A percentile compares a stretch with the other conserved stretches of the same genome.
Evolutionary conservation across 768 basidiomycete genomes (phyloP).

Genomic region (Favolaschia claudopus): DNA sequence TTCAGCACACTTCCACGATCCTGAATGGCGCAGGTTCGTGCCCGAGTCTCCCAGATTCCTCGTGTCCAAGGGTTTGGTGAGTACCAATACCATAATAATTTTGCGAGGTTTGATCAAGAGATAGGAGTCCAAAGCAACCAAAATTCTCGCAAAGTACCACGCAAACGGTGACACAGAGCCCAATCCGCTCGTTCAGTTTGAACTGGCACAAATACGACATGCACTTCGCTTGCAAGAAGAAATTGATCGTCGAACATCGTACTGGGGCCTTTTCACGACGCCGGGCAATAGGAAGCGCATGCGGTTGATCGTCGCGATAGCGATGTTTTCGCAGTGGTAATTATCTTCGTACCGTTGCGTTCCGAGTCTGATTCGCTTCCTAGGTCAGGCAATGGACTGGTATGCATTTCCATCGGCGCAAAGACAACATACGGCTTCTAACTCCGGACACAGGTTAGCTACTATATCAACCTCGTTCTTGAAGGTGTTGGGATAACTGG

Average conservation of each 20-base stretch:
- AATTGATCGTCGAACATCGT: slow-evolving; percentile 56
- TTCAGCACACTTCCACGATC: neutral
- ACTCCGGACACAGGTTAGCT: slow-evolving; percentile 32
- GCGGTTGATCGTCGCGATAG: slow-evolving; percentile 70
- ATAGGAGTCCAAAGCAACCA: slow-evolving; percentile 65
- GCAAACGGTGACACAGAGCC: slow-evolving; percentile 64
- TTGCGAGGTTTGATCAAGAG: neutral
- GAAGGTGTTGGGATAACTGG: slow-evolving; percentile 67
- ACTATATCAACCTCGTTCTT: slow-evolving; percentile 76
- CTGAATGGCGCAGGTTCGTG: slow-evolving; percentile 54
- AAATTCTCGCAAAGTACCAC: slow-evolving; percentile 75
- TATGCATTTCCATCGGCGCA: slow-evolving; percentile 42
- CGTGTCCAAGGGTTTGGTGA: slow-evolving; percentile 64
- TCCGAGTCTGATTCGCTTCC: too few species aligned
- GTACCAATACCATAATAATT: slow-evolving; percentile 19
- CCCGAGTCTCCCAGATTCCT: slow-evolving; percentile 77
- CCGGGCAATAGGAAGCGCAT: slow-evolving; percentile 75
- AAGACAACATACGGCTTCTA: neutral
- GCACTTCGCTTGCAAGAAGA: slow-evolving; percentile 71
- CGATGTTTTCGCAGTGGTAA: slow-evolving; percentile 81
- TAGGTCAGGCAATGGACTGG: slow-evolving; percentile 75
- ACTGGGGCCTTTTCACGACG: slow-evolving; percentile 61
- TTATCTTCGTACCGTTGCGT: too few species aligned
- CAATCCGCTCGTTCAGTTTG: slow-evolving; percentile 65
- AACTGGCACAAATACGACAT: slow-evolving; percentile 73